Conservation (phyloP, 202 grass and related monocot genomes). For the Panicum hallii region DNA sequence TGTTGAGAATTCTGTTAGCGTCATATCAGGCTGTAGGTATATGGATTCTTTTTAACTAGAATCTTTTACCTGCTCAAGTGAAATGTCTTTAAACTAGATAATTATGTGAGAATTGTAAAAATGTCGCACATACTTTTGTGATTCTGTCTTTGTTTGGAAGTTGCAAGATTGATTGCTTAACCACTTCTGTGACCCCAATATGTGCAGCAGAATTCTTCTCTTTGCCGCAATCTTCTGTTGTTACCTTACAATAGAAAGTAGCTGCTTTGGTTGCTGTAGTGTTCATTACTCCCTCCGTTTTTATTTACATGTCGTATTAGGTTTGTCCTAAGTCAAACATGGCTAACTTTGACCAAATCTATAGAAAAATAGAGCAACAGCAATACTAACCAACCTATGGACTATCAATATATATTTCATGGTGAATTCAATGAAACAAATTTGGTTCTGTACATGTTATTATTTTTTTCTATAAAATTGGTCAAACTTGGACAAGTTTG, state of each 20-base stretch:
- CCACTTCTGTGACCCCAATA: conserved; percentile 29
- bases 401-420: no score
- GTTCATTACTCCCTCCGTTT: neutral
- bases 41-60: neutral
- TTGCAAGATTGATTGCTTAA: conserved; percentile 28
- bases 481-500: no score
- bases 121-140: neutral
- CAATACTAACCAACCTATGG: no score
- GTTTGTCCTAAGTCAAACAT: no score
- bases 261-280: neutral
- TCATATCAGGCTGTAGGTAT: neutral
- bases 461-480: no score
- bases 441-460: no score
- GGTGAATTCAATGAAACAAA: no score
- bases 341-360: no score
- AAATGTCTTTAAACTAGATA: conserved; percentile 4
- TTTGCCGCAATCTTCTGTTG: neutral
- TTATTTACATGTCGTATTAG: no score
- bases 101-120: neutral
- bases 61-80: conserved; percentile 9
- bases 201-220: neutral
- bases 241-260: conserved; percentile 28
- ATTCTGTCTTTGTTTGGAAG: conserved; percentile 23
- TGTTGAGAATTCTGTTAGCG: neutral
- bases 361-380: no score